phyloP scores from a whole-genome alignment of 192 early-diverging fungal species.

The Coemansia sp. region DNA sequence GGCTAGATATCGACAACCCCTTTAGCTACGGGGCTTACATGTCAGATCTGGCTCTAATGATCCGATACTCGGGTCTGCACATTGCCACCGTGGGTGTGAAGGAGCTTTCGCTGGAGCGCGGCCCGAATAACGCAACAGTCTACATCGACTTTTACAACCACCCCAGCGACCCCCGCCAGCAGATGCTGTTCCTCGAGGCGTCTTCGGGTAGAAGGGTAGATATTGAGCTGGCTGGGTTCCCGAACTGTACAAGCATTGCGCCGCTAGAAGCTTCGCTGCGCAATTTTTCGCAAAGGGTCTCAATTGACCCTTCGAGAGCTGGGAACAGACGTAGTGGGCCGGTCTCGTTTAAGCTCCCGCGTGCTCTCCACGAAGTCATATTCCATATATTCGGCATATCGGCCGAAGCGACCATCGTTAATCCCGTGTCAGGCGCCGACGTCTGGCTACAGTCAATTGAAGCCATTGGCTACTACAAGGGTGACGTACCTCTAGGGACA shows the following conservation, averaged over 20 bases:
- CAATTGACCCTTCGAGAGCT: constrained; percentile 13
- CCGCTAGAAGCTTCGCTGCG: constrained; percentile 42
- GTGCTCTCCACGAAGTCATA: constrained; percentile 28
- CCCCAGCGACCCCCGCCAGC: constrained; percentile 33
- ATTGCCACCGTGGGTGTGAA: constrained; percentile 31
- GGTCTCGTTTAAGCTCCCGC: constrained; percentile 13
- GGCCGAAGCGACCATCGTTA: constrained; percentile 42
- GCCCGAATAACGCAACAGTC: constrained; percentile 16
- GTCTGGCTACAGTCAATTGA: constrained; percentile 44
- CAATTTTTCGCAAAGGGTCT: constrained; percentile 19
- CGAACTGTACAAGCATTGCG: constrained; percentile 35
- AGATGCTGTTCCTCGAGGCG: constrained; percentile 34
- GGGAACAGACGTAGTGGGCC: neutral
- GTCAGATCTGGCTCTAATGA: constrained; percentile 25
- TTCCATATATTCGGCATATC: constrained; percentile 38
- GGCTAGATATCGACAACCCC: constrained; percentile 27
- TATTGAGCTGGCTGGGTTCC: constrained; percentile 32
- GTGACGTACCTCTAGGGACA: constrained; percentile 28
- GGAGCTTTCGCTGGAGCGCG: constrained; percentile 18
- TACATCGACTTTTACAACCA: constrained; percentile 41
- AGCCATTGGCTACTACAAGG: constrained; percentile 34
- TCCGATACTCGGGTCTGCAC: constrained; percentile 31
- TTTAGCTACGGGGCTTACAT: constrained; percentile 42
- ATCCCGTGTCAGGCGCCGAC: constrained; percentile 37
- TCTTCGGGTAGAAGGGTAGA: constrained; percentile 27